Evolutionary conservation across 2,329 filamentous ascomycete species (phyloP), one percentile per base, ranked within the genome.

Genomic region (Coleophoma crateriformis): DNA sequence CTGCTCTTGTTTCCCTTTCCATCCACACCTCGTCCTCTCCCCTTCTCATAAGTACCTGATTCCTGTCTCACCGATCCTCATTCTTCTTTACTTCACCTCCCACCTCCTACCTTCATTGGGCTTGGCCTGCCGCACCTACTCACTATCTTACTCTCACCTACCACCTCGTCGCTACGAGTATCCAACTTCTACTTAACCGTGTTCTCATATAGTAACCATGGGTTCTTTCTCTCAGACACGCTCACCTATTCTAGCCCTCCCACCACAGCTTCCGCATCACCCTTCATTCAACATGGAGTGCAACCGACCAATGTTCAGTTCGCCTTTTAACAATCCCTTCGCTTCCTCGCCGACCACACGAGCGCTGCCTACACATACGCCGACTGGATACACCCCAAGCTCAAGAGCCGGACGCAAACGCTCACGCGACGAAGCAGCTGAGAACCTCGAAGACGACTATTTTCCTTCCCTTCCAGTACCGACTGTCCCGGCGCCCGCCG

Each of bases 361-460:
- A 17, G 50, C 59, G 14, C 61, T 61, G 58, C 53, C 61, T 37
- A 55, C 45, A 33, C 49, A 49, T 7, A 56, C 55, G 27, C 57
- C 58, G 7, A 48, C 55, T 27, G 46, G 48, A 19, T 48, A 52
- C 12, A 51, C 53, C n/a, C 55, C 58, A 27, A 38, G 47, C 33
- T 61, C 63, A 39, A 65, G 67, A n/a, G 79, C 80, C 58, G 84
- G 87, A 57, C 83, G 85, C 64, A 91, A 91, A 71, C 84, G 87
- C 58, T 88, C 85, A 54, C 79, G 87, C 63, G 84, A 88, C 61
- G 87, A 91, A 67, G 85, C 87, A 50, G 75, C 77, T 22, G 71
- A 77, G 55, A 87, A 88, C 59, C 80, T 88, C 47, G 57, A 27
- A 33, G 75, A 82, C 62, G 69, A 83, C 61, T 61, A 58, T 50